Evolutionary conservation across 177 flowering plant species (phyloP).

Genomic region (Vitis hybrid): DNA sequence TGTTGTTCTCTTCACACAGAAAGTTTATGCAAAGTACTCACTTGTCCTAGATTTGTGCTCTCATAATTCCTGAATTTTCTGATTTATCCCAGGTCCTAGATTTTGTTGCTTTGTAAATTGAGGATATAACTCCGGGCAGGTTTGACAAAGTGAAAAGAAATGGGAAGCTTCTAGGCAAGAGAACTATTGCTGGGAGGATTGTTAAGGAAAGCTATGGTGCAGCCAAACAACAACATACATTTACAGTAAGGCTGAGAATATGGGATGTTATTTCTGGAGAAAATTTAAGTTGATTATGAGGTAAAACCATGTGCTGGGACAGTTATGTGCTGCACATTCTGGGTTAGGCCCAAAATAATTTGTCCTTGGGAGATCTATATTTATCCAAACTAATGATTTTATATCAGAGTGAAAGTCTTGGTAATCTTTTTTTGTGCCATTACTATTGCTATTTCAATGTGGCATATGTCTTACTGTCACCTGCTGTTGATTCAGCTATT

Average conservation of each 20-base stretch:
- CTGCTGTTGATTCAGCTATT: background rate
- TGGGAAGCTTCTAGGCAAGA: constrained; percentile 45
- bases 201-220: constrained; percentile 79
- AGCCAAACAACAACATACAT: constrained; percentile 75
- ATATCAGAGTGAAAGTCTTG: background rate
- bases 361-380: background rate
- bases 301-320: background rate
- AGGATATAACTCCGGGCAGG: constrained; percentile 23
- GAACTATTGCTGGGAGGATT: constrained; percentile 65
- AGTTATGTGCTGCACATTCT: background rate
- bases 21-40: constrained; percentile 52
- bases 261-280: constrained; percentile 5
- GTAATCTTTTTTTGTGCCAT: background rate
- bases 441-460: background rate
- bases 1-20: constrained; percentile 61
- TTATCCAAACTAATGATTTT: background rate
- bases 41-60: background rate
- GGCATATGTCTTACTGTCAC: background rate
- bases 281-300: background rate
- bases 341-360: background rate
- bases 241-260: constrained; percentile 49
- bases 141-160: constrained; percentile 44
- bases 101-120: constrained; percentile 4
- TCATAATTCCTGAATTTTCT: background rate
- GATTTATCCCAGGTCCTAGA: background rate